Percentiles rank a stretch among this genome's conserved stretches.
These are phyloP conservation scores for Didymella pinodella DNA, from an alignment of 2,329 filamentous ascomycete genomes.

Conservation along the genomic window DNA sequence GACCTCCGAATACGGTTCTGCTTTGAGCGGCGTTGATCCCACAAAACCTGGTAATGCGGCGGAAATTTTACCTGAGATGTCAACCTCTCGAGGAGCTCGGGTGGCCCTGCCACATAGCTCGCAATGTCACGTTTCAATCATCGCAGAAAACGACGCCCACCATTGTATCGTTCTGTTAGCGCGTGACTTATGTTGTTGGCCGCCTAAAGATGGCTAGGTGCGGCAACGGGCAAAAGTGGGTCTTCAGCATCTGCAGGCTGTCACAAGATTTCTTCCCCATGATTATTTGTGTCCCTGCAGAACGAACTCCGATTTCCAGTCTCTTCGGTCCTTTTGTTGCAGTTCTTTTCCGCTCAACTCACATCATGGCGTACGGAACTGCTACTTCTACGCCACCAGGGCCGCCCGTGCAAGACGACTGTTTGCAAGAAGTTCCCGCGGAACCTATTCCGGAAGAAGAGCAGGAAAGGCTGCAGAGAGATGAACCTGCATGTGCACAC, in stretches of 20 bases:
- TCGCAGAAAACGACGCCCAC: too few relatives aligned
- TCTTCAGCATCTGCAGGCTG: conserved; percentile 1
- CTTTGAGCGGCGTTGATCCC: too few relatives aligned
- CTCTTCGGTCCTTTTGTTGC: neutral
- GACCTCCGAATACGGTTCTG: too few relatives aligned
- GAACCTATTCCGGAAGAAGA: conserved; percentile 14
- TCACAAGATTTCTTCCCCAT: conserved; percentile 10
- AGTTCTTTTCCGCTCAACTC: neutral
- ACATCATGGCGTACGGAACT: conserved; percentile 27
- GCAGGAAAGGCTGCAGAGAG: conserved; percentile 15
- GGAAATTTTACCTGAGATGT: too few relatives aligned
- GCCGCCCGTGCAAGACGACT: neutral
- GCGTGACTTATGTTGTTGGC: neutral
- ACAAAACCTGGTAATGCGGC: too few relatives aligned
- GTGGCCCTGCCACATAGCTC: too few relatives aligned
- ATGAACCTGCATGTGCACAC: conserved; percentile 9
- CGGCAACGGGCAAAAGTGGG: conserved; percentile 15
- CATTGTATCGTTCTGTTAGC: too few relatives aligned
- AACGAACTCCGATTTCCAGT: neutral
- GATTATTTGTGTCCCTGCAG: neutral
- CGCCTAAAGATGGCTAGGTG: conserved; percentile 15
- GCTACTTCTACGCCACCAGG: conserved; percentile 3
- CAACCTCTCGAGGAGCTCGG: too few relatives aligned
- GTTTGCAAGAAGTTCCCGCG: conserved; percentile 10
- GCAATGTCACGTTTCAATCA: too few relatives aligned